phyloP scores from a whole-genome alignment of 2,329 filamentous ascomycete species.

The Stemphylium lycopersici region DNA sequence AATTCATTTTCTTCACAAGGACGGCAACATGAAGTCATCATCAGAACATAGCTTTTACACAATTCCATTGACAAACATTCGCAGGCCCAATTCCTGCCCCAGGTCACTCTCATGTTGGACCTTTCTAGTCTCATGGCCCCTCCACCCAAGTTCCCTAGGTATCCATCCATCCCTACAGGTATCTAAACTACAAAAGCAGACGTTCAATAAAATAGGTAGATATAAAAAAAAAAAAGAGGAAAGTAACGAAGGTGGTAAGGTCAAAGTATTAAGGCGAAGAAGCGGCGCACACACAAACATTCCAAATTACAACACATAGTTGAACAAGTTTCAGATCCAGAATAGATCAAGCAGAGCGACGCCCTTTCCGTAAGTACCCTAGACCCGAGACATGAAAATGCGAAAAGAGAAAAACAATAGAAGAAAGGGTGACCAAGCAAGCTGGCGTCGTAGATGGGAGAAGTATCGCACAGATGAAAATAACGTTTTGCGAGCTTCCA shows the following conservation, averaged over 20 bases:
- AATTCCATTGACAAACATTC: slow-evolving; percentile 9
- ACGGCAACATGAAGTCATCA: neutral
- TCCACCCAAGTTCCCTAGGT: slow-evolving; percentile 13
- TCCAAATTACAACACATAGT: slow-evolving; percentile 34
- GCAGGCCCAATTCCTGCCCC: slow-evolving; percentile 5
- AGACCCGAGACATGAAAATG: slow-evolving; percentile 6
- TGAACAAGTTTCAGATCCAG: slow-evolving; percentile 18
- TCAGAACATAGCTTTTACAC: neutral
- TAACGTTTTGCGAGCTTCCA: neutral
- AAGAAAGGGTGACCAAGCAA: neutral
- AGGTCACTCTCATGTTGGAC: slow-evolving; percentile 7
- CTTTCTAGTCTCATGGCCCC: slow-evolving; percentile 11
- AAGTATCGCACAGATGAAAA: slow-evolving; percentile 43
- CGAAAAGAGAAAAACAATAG: slow-evolving; percentile 11
- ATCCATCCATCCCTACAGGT: slow-evolving; percentile 27
- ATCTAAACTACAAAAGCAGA: slow-evolving; percentile 29
- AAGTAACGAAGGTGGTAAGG: slow-evolving; percentile 27
- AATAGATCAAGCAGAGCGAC: slow-evolving; percentile 19
- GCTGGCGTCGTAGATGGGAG: slow-evolving; percentile 3
- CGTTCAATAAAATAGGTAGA: slow-evolving; percentile 9
- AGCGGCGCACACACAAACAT: slow-evolving; percentile 6
- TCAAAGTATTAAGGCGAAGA: slow-evolving; percentile 24
- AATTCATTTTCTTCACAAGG: neutral
- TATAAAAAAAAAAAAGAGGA: slow-evolving; percentile 2
- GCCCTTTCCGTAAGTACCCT: slow-evolving; percentile 11